Evolutionary conservation across 192 early-diverging fungal species (phyloP).

Genomic region (Coemansia sp.): DNA sequence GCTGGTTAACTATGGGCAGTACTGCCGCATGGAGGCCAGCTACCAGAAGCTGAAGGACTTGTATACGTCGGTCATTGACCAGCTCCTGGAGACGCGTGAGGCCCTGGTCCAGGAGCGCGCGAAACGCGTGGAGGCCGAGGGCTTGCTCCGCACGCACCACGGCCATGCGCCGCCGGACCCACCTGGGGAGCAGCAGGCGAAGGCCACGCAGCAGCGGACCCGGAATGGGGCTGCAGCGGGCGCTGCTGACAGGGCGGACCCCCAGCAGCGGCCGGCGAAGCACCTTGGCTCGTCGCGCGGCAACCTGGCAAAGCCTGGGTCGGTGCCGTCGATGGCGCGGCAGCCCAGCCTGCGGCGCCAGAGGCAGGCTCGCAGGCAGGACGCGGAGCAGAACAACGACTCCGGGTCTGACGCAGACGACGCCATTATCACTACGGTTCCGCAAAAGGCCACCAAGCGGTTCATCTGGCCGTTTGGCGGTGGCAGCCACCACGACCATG

Average conservation of each 20-base stretch:
- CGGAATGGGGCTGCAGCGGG: too few relatives aligned
- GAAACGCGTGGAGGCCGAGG: conserved; percentile 33
- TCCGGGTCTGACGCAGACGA: conserved; percentile 49
- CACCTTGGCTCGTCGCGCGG: not conserved
- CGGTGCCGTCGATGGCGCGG: conserved; percentile 9
- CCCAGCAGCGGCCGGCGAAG: not conserved
- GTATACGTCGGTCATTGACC: conserved; percentile 43
- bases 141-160: conserved; percentile 37
- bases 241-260: not conserved
- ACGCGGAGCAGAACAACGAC: conserved; percentile 21
- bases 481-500: conserved; percentile 6
- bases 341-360: conserved; percentile 35
- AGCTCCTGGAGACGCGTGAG: conserved; percentile 43
- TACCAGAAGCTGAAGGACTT: conserved; percentile 52
- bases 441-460: conserved; percentile 52
- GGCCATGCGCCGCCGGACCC: conserved; percentile 22
- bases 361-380: conserved; percentile 21
- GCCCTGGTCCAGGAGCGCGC: conserved; percentile 40
- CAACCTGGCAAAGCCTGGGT: not conserved
- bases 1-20: conserved; percentile 49
- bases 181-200: not conserved
- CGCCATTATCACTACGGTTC: conserved; percentile 45
- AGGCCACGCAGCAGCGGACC: conserved; percentile 7
- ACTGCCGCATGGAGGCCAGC: conserved; percentile 47
- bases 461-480: conserved; percentile 53